Evolutionary conservation across 129 eudicot species (phyloP), one percentile per base, ranked within the genome.

Genomic region (Artemisia annua): DNA sequence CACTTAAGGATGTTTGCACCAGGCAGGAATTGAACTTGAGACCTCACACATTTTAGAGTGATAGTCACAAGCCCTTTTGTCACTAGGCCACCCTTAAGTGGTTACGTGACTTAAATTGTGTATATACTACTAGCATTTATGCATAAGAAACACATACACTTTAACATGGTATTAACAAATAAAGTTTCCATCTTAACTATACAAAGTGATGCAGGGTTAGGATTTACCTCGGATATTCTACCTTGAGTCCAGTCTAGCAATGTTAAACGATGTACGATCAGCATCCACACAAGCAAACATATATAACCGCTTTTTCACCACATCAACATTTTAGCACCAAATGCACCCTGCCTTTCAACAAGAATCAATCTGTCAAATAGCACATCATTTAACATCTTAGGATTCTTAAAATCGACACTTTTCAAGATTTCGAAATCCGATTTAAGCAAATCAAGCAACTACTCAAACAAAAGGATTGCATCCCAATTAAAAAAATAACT

Each of bases 201-300:
- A 26, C 7, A 19, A 49, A 48, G 55, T 26, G 51, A 49, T 17
- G 49, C 11, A 17, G 30, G 32, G 11, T 54, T 16, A 66, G 60
- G 17, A 55, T 22, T 75, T 66, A 75, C 74, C 74, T 32, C 53
- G 10, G 3, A 63, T 63, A 46, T 50, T 53, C 61, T 73, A 73
- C 70, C 77, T 62, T 49, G 26, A 28, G 50, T 49, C 50, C 48
- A 52, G 26, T 49, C 35, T 73, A 62, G 5, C 43, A 63, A 63
- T 30, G 54, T 32, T 62, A 64, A 63, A 18, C 63, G 52, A 50
- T 64, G 78, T 9, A 51, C 14, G 52, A 44, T 20, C 71, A 74
- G 79, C 79, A 22, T 74, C 79, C 65, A 64, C 70, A 73, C 65
- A 72, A 24, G 35, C 49, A 50, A 73, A 49, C 78, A 43, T n/a